Percentiles rank a stretch among this genome's conserved stretches.
phyloP scores from a whole-genome alignment of 768 basidiomycete genomes.

The Cystofilobasidium ferigula region DNA sequence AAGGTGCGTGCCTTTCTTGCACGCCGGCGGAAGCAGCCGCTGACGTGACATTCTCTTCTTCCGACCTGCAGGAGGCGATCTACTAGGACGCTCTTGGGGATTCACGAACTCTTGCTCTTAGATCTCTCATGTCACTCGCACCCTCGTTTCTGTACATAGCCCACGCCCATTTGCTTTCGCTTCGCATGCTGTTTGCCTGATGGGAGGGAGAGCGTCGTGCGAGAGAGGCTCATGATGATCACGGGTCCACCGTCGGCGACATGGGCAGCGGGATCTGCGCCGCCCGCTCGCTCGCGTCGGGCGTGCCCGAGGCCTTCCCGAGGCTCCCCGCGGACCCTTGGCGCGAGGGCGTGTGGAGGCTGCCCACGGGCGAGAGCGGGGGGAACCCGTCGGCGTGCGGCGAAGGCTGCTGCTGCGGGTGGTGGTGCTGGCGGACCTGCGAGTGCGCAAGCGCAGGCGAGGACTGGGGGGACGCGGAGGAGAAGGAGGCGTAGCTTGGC shows the following conservation, averaged over 20 bases:
- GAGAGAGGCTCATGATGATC: too few species aligned
- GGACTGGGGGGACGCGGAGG: neutral
- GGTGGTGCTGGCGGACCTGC: neutral
- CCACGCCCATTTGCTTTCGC: too few species aligned
- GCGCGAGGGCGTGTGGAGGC: neutral
- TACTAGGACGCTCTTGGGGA: too few species aligned
- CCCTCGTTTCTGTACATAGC: too few species aligned
- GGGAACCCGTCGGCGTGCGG: neutral
- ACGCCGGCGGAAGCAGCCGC: too few species aligned
- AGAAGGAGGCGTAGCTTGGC: neutral
- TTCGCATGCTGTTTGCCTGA: too few species aligned
- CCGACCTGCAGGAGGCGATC: too few species aligned
- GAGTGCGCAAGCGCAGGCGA: neutral
- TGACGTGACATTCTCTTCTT: too few species aligned
- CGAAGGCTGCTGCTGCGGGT: neutral
- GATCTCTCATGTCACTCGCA: too few species aligned
- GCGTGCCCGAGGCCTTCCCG: neutral
- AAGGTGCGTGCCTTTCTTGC: too few species aligned
- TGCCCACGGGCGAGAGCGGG: neutral
- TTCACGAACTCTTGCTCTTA: too few species aligned
- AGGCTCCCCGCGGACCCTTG: neutral
- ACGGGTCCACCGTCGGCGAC: conserved; percentile 3
- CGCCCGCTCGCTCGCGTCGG: conserved; percentile 4
- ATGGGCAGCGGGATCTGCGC: conserved; percentile 1
- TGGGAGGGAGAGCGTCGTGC: neutral